Percentiles rank a stretch among this genome's conserved stretches.
phyloP scores from a whole-genome alignment of 148 eudicot genomes.

The Drosera capensis region DNA sequence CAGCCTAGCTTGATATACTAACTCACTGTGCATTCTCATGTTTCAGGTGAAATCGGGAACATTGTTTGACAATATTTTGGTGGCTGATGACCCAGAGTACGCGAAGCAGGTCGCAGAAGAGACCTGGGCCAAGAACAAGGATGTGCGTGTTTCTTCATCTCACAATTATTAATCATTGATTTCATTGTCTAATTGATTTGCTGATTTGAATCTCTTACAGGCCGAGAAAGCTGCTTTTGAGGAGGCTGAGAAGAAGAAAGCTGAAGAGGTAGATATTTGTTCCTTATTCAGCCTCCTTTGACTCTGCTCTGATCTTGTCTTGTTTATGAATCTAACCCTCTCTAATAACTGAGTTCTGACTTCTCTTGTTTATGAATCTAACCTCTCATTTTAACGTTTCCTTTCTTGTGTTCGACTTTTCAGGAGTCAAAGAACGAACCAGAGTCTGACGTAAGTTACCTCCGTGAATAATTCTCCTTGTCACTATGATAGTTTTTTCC shows the following conservation, averaged over 20 bases:
- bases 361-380: background rate
- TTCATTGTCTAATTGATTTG: background rate
- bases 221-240: constrained; percentile 94
- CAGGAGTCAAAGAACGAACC: constrained; percentile 39
- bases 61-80: constrained; percentile 85
- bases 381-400: background rate
- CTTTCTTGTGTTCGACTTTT: background rate
- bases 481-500: background rate
- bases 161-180: background rate
- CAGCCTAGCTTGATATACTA: background rate
- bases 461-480: background rate
- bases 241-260: constrained; percentile 77
- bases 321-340: too few species aligned
- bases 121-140: constrained; percentile 94
- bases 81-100: constrained; percentile 79
- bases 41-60: constrained; percentile 91
- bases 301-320: too few species aligned
- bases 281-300: background rate
- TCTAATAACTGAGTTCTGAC: too few species aligned
- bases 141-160: constrained; percentile 33
- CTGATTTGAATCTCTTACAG: constrained; percentile 10
- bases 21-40: background rate
- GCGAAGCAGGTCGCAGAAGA: constrained; percentile 76
- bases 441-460: constrained; percentile 93
- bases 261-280: constrained; percentile 43